Base-by-base conservation (phyloP, 306 rosid genomes). In the Amphicarpaea edgeworthii region DNA sequence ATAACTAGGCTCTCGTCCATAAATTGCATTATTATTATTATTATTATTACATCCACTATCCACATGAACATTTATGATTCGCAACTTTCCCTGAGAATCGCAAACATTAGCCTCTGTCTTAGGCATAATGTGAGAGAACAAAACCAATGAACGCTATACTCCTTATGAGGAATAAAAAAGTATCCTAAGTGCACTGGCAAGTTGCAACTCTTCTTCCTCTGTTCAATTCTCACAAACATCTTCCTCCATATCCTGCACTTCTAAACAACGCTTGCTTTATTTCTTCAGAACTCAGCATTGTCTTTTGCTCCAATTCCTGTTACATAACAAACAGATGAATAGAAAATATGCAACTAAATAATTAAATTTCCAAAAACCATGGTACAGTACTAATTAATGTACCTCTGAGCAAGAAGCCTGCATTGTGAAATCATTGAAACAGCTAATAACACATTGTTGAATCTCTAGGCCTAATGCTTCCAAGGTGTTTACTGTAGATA, bases 401-500 rank as follows among this genome's bases (percentile, higher is more conserved):
- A 94, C 98, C 97, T 94, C 88, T 5, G 95, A 85, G 83, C 99
- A 95, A 74, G 97, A 89, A 85, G 97, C 99, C 54, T 89, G 99
- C 97, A 95, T 80, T 79, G 97, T 81, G 83, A 95, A 95, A 81
- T 92, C 99, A 77, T 85, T 92, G 87, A 92, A 95, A 67, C 93
- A 90, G 63, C 97, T 92, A 28, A 92, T 89, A 5, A 95, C 97
- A 78, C 99, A 95, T 51, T 95, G 96, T 83, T 95, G 87, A 85
- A 95, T 90, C 83, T 95, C 97, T 72, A 95, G 91, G 67, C 97
- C 99, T 75, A 95, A 85, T 30, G 92, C 96, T 77, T 95, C 99
- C 45, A 95, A 38, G 19, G 97, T 85, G 76, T 85, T 89, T 23
- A 95, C 89, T 21, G 97, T 90, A 0, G 96, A 89, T 12, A 79